Evolutionary conservation across 148 eudicot species (phyloP).

Genomic region (Persicaria tinctoria): DNA sequence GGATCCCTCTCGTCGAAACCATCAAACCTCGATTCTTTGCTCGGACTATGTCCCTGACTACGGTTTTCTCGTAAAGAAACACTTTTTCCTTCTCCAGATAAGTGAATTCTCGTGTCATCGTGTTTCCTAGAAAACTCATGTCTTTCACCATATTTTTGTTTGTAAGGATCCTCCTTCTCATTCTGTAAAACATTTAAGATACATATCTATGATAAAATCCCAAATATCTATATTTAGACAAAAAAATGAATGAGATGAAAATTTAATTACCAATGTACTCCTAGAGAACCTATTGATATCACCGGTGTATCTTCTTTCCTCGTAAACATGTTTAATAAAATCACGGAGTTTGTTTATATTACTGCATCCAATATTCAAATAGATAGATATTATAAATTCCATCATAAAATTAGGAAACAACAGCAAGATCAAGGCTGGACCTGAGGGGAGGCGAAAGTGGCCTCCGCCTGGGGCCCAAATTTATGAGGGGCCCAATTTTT

Average conservation of each 20-base stretch:
- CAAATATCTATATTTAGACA: neutral
- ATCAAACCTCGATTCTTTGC: conserved; percentile 8
- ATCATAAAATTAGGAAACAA: neutral
- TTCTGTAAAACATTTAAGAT: conserved; percentile 10
- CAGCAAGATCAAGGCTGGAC: neutral
- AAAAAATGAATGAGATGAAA: neutral
- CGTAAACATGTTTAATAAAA: conserved; percentile 68
- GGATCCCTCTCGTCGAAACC: conserved; percentile 23
- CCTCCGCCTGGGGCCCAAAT: too few relatives aligned
- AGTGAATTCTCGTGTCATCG: neutral
- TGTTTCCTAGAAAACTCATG: conserved; percentile 9
- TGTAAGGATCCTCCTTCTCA: conserved; percentile 28
- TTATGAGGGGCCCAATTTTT: too few relatives aligned
- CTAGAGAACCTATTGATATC: conserved; percentile 31
- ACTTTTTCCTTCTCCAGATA: neutral
- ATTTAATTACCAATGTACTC: conserved; percentile 34
- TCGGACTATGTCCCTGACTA: neutral
- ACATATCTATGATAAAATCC: neutral
- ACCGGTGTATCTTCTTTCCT: conserved; percentile 50
- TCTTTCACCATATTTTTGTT: conserved; percentile 20
- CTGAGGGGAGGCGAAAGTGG: too few relatives aligned
- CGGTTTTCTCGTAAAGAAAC: neutral
- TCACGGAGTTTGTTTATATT: conserved; percentile 62
- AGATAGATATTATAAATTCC: neutral
- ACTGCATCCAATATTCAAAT: conserved; percentile 27